Evolutionary conservation across 2,329 filamentous ascomycete genomes (phyloP).

Genomic region (Ophiognomonia clavigignenti-juglandacearum): DNA sequence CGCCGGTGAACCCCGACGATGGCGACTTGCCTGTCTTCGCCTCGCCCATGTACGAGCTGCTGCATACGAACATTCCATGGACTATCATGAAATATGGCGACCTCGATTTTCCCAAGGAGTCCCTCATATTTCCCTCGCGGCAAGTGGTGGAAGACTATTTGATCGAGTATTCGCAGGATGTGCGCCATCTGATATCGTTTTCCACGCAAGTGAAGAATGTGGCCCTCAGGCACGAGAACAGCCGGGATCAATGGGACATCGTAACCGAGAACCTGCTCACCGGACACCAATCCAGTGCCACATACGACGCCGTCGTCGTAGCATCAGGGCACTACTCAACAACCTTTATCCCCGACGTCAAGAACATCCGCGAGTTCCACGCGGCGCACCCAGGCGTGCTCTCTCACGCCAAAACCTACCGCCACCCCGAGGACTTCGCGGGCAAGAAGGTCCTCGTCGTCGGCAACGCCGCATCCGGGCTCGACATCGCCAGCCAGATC

Average conservation of each 20-base stretch:
- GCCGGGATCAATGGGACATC: conserved; percentile 52
- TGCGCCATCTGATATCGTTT: conserved; percentile 65
- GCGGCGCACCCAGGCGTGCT: conserved; percentile 54
- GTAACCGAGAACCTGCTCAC: conserved; percentile 10
- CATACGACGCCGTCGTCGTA: conserved; percentile 71
- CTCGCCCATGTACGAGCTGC: conserved; percentile 75
- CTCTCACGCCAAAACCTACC: conserved; percentile 76
- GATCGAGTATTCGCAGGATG: conserved; percentile 62
- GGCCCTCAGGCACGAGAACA: conserved; percentile 28
- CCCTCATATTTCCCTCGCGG: conserved; percentile 71
- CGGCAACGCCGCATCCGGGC: conserved; percentile 77
- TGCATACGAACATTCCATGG: conserved; percentile 85
- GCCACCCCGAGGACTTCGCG: conserved; percentile 56
- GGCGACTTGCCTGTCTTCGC: conserved; percentile 56
- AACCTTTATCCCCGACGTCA: conserved; percentile 60
- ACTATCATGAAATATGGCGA: conserved; percentile 78
- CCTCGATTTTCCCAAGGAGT: conserved; percentile 55
- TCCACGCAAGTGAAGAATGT: conserved; percentile 65
- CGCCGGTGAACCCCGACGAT: conserved; percentile 47
- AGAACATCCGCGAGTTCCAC: conserved; percentile 56
- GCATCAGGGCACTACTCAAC: conserved; percentile 72
- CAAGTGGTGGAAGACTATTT: conserved; percentile 70
- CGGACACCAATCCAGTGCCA: conserved; percentile 23
- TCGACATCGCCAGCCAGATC: conserved; percentile 80
- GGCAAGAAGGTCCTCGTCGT: conserved; percentile 76